phyloP scores from a whole-genome alignment of 169 alveolate species.

The Plasmodium adleri region DNA sequence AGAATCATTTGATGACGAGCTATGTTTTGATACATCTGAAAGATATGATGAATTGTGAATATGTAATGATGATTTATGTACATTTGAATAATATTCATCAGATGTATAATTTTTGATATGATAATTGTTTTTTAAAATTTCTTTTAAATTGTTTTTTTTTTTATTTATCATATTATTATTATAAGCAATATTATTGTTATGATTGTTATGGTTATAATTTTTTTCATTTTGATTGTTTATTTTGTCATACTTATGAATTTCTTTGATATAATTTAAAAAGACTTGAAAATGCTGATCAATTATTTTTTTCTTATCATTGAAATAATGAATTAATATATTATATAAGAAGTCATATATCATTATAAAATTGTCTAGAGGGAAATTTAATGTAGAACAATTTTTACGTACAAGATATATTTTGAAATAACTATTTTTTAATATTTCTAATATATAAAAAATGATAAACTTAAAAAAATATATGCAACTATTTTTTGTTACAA shows the following conservation, averaged over 20 bases:
- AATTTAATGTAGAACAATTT: constrained; percentile 25
- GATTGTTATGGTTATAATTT: not conserved
- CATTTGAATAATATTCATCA: too few species aligned
- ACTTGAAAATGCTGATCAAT: constrained; percentile 20
- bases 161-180: too few species aligned
- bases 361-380: constrained; percentile 42
- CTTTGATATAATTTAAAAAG: constrained; percentile 34
- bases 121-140: too few species aligned
- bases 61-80: too few species aligned
- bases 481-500: constrained; percentile 66
- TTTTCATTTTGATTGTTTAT: constrained; percentile 1
- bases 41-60: too few species aligned
- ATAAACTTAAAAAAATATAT: constrained; percentile 54
- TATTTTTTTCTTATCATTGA: constrained; percentile 5
- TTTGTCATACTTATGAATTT: constrained; percentile 12
- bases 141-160: too few species aligned
- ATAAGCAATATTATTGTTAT: not conserved
- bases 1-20: too few species aligned
- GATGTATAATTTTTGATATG: too few species aligned
- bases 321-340: constrained; percentile 44
- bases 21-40: not conserved
- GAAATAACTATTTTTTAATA: constrained; percentile 30
- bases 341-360: constrained; percentile 49
- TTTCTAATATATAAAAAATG: constrained; percentile 43
- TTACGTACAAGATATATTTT: constrained; percentile 18